Evolutionary conservation across 2,329 filamentous ascomycete species (phyloP), one percentile per base, ranked within the genome.

Genomic region (Didymella sp.): DNA sequence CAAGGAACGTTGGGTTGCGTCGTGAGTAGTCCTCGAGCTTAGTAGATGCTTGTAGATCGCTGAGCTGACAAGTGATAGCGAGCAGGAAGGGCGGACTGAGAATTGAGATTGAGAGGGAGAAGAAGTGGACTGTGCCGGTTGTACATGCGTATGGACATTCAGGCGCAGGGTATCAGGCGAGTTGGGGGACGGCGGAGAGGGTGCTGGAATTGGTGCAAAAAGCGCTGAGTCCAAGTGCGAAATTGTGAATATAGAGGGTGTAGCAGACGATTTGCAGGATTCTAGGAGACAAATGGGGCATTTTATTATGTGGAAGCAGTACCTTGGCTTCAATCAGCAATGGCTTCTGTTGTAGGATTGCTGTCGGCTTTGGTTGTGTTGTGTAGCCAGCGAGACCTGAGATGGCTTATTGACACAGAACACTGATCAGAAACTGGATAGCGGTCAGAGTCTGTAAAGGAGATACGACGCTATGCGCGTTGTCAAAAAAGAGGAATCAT

Each of bases 111-210:
- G 77, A 83, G 71, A 89, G 90, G 70, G 79, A 79, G 62, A 83
- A 79, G 62, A 84, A 90, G 42, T 78, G 82, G 61, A 65, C 60
- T 4, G 60, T 73, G 1, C 47, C 87, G 83, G 30, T 84, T 85
- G 21, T 95, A 51, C 91, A 95, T 76, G 90, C 92, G 67, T 93
- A 93, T 68, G 90, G 90, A 0, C 89, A 92, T 74, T 85, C 87
- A 1, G 90, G 90, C 1, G 91, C 89, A 81, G 93, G 93, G 13
- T 96, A 82, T 73, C 81, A 82, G 71, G 76, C 77, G 6, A 78
- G 75, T 30, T 82, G 73, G 72, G 80, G 80, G 0, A 76, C 74
- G n/a, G 76, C 79, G 11, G 67, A 77, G 55, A 73, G 66, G 15
- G 79, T 74, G 4, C 67, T 76, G 54, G 73, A 74, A 58, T 62